These are phyloP conservation scores for Mycena galericulata DNA, from an alignment of 768 basidiomycete genomes.

Conservation along the genomic window DNA sequence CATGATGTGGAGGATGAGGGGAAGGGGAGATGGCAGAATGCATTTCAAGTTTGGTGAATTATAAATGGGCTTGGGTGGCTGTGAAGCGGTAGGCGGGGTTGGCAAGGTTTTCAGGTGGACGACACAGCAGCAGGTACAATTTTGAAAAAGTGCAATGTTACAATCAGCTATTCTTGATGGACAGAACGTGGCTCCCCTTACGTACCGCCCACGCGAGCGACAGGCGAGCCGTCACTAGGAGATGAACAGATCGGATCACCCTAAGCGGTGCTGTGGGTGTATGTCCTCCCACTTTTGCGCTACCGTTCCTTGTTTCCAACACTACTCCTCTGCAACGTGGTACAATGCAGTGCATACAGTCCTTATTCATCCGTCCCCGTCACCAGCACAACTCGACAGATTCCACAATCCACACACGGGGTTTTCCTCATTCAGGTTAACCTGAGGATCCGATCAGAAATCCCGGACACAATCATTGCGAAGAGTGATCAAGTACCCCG, in stretches of 20 bases:
- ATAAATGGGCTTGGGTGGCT: background rate
- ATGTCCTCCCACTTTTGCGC: too few species aligned
- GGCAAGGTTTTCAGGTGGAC: conserved; percentile 24
- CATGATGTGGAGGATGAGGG: conserved; percentile 8
- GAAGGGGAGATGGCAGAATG: background rate
- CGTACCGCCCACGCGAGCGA: conserved; percentile 21
- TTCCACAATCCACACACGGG: background rate
- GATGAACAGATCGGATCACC: conserved; percentile 8
- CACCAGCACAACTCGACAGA: background rate
- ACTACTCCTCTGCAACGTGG: conserved; percentile 19
- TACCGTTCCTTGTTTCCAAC: conserved; percentile 24
- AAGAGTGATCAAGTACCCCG: background rate
- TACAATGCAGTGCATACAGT: conserved; percentile 6
- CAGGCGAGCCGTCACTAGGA: background rate
- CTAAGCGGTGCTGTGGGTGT: background rate
- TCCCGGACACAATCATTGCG: conserved; percentile 1
- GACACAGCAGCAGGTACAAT: conserved; percentile 7
- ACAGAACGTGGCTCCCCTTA: background rate
- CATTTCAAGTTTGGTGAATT: background rate
- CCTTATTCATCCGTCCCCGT: conserved; percentile 5
- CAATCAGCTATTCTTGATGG: background rate
- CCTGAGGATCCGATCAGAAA: background rate
- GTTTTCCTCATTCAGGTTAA: too few species aligned
- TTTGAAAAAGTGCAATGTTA: conserved; percentile 6
- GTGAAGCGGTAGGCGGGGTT: conserved; percentile 2